A percentile compares a stretch with the other conserved stretches of the same genome.
Evolutionary conservation across 306 rosid genomes (phyloP).

Genomic region (Ormosia emarginata): DNA sequence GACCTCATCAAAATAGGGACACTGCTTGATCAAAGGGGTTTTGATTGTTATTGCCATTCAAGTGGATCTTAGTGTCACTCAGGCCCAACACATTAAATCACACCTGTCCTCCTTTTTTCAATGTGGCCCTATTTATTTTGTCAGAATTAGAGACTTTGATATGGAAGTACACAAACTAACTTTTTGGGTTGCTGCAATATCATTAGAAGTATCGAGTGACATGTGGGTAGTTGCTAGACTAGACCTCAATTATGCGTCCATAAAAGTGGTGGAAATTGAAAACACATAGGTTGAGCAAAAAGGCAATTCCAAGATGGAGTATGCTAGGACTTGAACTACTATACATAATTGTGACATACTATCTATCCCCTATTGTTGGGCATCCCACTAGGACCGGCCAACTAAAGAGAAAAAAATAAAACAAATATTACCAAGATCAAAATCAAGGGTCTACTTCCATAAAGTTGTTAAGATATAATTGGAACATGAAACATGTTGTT

Average conservation of each 20-base stretch:
- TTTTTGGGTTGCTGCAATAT: constrained; percentile 31
- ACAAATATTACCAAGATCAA: constrained; percentile 24
- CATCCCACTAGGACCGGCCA: constrained; percentile 8
- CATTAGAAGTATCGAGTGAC: constrained; percentile 29
- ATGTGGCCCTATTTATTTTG: constrained; percentile 38
- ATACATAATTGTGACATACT: constrained; percentile 24
- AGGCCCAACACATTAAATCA: constrained; percentile 49
- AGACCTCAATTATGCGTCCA: constrained; percentile 20
- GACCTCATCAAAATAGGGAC: constrained; percentile 33
- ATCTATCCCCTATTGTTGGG: constrained; percentile 19
- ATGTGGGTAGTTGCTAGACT: constrained; percentile 22
- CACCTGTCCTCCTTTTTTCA: constrained; percentile 24
- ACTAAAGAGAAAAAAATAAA: background rate
- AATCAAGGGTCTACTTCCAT: constrained; percentile 18
- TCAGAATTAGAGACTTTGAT: background rate
- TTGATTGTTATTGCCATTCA: constrained; percentile 31
- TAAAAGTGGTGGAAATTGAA: constrained; percentile 9
- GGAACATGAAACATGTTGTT: constrained; percentile 32
- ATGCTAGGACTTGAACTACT: constrained; percentile 10
- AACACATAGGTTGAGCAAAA: background rate
- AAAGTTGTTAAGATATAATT: constrained; percentile 15
- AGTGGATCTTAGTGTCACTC: constrained; percentile 38
- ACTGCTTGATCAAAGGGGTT: constrained; percentile 29
- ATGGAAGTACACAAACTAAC: constrained; percentile 20
- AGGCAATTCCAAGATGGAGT: constrained; percentile 27